Conservation (phyloP, 2,329 filamentous ascomycete species). For the Ceratocystis eucalypticola region DNA sequence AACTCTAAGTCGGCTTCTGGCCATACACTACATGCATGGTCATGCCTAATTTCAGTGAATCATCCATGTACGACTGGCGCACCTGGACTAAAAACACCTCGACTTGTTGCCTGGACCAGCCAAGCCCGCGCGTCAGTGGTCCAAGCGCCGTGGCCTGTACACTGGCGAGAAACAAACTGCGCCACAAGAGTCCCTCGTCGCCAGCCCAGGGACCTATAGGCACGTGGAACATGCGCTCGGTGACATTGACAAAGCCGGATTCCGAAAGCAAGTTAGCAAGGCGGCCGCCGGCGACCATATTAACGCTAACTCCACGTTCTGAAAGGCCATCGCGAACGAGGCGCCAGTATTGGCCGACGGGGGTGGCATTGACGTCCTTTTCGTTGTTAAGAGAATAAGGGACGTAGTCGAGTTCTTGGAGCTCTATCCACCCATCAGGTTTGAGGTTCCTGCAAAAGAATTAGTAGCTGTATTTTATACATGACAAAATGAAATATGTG, state of each 20-base stretch:
- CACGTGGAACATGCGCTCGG: constrained; percentile 36
- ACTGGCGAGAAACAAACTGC: constrained; percentile 37
- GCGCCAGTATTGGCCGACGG: constrained; percentile 35
- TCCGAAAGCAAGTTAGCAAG: constrained; percentile 35
- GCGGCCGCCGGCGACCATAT: constrained; percentile 30
- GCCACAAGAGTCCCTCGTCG: constrained; percentile 40
- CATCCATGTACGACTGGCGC: constrained; percentile 35
- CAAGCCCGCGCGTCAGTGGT: constrained; percentile 37
- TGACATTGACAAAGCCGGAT: constrained; percentile 40
- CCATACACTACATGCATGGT: constrained; percentile 42
- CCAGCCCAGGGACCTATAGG: constrained; percentile 43
- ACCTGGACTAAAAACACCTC: constrained; percentile 37
- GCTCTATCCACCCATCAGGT: constrained; percentile 42
- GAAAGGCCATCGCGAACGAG: constrained; percentile 33
- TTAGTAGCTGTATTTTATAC: not conserved
- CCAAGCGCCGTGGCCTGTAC: constrained; percentile 39
- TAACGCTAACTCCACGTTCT: constrained; percentile 35
- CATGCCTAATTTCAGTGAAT: constrained; percentile 38
- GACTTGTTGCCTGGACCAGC: constrained; percentile 36
- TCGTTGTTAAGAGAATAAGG: constrained; percentile 33
- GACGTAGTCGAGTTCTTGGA: constrained; percentile 40
- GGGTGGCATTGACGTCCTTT: constrained; percentile 30
- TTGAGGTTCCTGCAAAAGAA: constrained; percentile 32
- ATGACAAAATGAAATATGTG: not conserved
- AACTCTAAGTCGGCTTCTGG: constrained; percentile 32